Percentiles rank a stretch among this genome's conserved stretches.
Evolutionary conservation across 140 eudicot genomes (phyloP).

Genomic region (Erigeron philadelphicus): DNA sequence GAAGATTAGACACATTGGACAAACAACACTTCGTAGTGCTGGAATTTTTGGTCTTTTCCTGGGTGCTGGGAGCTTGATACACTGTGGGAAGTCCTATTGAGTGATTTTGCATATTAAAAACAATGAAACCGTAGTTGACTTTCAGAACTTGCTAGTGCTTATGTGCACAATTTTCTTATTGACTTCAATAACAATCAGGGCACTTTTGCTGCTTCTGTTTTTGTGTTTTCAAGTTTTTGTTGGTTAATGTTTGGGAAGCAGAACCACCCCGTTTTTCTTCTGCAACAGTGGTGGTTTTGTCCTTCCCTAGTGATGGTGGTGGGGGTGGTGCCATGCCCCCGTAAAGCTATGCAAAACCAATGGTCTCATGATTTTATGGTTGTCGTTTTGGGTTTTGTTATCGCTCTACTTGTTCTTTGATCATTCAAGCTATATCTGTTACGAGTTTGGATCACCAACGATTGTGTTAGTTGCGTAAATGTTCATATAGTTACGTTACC

Average conservation of each 20-base stretch:
- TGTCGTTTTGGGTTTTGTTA: background rate
- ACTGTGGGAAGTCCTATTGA: slow-evolving; percentile 76
- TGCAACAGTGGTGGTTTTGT: no score
- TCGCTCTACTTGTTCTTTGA: background rate
- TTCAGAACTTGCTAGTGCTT: slow-evolving; percentile 9
- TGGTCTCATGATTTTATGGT: background rate
- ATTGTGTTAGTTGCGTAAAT: no score
- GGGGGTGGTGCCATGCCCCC: no score
- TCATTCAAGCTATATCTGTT: background rate
- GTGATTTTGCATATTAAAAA: slow-evolving; percentile 19
- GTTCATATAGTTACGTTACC: no score
- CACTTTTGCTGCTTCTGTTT: background rate
- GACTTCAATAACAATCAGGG: background rate
- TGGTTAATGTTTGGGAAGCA: background rate
- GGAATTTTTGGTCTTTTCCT: slow-evolving; percentile 83
- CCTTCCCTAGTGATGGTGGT: no score
- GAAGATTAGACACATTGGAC: slow-evolving; percentile 73
- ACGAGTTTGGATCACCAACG: no score
- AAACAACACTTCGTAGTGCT: slow-evolving; percentile 78
- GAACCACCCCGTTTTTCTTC: no score
- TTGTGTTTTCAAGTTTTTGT: background rate
- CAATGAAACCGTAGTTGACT: slow-evolving; percentile 27
- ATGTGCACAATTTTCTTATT: slow-evolving; percentile 15
- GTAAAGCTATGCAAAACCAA: background rate
- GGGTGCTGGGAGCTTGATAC: slow-evolving; percentile 91